Evolutionary conservation across 2,329 filamentous ascomycete species (phyloP), one percentile per base, ranked within the genome.

Genomic region (Chaetothyriales sp.): DNA sequence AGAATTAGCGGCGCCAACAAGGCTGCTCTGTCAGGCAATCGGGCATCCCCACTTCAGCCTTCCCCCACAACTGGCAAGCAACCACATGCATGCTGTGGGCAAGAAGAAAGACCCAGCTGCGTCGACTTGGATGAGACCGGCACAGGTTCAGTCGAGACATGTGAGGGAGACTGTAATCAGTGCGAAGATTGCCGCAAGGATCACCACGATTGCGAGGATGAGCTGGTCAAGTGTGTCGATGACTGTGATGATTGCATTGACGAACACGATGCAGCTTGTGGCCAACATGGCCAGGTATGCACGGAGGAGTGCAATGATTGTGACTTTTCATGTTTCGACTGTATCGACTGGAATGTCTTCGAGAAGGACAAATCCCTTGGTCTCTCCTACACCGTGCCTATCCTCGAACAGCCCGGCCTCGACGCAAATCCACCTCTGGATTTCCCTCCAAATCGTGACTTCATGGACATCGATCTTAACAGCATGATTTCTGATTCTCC

Each of bases 261-360:
- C 6, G 51, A 58, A 37, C 52, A 53, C 45, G 54, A 52, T 19
- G 48, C 60, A 1, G 52, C 51, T 25, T 54, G 52, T 43, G 47
- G 44, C 13, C 25, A 49, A 40, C 49, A 57, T 37, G 55, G 52
- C 13, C 50, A 52, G 43, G 50, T 49, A 5, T 60, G 58, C 51
- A 51, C 55, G 43, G 58, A 58, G 18, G 58, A 43, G 20, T 56
- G 57, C 20, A 54, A 57, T 46, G 56, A 60, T 19, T 56, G 56
- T 37, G 58, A 60, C 18, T 59, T 59, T 29, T 57, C 55, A n/a
- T 59, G 57, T 52, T 59, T 59, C 45, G 57, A 59, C n/a, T 59
- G 57, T 44, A 56, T 59, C 28, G 57, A 59, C 46, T 59, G 57
- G 59, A 58, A 48, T 46, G 54, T 54, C 44, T 59, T 56, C 44